These are phyloP conservation scores for Lepidopterella palustris DNA, from an alignment of 495 filamentous ascomycete species.

Conservation along the genomic window DNA sequence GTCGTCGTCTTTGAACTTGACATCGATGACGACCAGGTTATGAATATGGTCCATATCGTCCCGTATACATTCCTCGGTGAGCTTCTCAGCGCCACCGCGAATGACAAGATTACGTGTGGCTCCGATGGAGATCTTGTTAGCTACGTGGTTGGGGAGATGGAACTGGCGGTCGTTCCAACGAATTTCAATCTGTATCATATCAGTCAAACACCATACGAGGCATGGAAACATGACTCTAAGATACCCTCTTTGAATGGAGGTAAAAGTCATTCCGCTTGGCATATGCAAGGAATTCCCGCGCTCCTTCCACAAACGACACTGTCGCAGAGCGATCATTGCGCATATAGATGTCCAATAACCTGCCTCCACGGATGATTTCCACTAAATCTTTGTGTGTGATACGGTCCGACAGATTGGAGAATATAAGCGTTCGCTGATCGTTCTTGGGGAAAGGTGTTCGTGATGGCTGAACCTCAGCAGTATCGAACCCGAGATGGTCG, in stretches of 20 bases:
- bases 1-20: slow-evolving; percentile 52
- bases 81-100: slow-evolving; percentile 45
- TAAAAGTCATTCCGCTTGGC: slow-evolving; percentile 62
- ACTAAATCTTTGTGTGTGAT: slow-evolving; percentile 61
- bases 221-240: slow-evolving; percentile 24
- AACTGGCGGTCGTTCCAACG: slow-evolving; percentile 72
- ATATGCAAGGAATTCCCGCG: slow-evolving; percentile 56
- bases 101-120: slow-evolving; percentile 74
- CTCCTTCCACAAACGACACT: slow-evolving; percentile 64
- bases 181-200: slow-evolving; percentile 52
- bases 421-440: slow-evolving; percentile 56
- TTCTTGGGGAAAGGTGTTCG: slow-evolving; percentile 19
- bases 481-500: slow-evolving; percentile 33
- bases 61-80: slow-evolving; percentile 60
- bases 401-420: slow-evolving; percentile 57
- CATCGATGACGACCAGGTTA: slow-evolving; percentile 63
- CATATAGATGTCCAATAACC: slow-evolving; percentile 62
- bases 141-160: slow-evolving; percentile 57
- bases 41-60: slow-evolving; percentile 79
- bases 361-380: slow-evolving; percentile 60
- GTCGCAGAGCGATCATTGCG: slow-evolving; percentile 56
- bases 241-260: slow-evolving; percentile 61
- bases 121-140: slow-evolving; percentile 58
- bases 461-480: slow-evolving; percentile 29
- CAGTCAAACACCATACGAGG: slow-evolving; percentile 11